Evolutionary conservation across 805 yeast genomes (phyloP).

Genomic region (Metschnikowia hibisci): DNA sequence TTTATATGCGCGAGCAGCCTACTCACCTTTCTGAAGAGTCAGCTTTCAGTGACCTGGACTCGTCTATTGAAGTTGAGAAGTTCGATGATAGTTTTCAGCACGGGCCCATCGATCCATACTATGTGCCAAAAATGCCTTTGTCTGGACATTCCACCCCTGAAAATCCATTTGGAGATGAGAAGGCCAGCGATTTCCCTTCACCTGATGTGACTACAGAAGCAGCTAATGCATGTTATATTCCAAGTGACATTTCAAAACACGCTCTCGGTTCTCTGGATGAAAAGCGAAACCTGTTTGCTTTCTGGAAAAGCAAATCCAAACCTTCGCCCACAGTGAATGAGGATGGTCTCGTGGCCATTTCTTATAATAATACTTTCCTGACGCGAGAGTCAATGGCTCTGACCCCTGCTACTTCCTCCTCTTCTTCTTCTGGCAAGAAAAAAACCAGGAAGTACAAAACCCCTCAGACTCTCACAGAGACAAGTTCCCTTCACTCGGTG

Average conservation of each 20-base stretch:
- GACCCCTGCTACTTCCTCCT: background rate
- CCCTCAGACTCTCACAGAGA: background rate
- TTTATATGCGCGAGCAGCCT: conserved; percentile 6
- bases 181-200: background rate
- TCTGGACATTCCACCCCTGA: background rate
- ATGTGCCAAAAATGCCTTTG: conserved; percentile 2
- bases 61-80: background rate
- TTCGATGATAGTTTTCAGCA: background rate
- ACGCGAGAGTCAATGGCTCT: background rate
- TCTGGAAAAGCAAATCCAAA: conserved; percentile 1
- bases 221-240: too few relatives aligned
- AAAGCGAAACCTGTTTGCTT: background rate
- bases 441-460: background rate
- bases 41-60: conserved; percentile 2
- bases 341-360: conserved; percentile 11
- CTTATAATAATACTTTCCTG: conserved; percentile 9
- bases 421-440: background rate
- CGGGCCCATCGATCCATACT: conserved; percentile 6
- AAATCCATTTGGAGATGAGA: background rate
- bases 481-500: background rate
- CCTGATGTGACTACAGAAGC: background rate
- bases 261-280: background rate
- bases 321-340: conserved; percentile 1
- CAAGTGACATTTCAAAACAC: background rate
- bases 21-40: background rate